Evolutionary conservation across 768 basidiomycete genomes (phyloP).

Genomic region (Daedaleopsis nitida): DNA sequence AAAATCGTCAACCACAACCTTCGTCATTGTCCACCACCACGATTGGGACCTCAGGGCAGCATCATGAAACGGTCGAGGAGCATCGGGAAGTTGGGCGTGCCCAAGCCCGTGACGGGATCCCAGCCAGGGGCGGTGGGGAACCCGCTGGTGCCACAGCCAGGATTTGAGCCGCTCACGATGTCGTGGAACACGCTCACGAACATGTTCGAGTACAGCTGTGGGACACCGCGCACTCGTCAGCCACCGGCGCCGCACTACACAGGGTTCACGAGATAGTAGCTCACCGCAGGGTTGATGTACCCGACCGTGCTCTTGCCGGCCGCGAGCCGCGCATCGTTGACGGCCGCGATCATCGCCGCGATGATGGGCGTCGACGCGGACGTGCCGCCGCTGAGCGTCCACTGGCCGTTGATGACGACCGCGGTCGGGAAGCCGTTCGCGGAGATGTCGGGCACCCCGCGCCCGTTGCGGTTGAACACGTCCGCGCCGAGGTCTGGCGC

Average conservation of each 20-base stretch:
- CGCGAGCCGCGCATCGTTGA: slow-evolving; percentile 41
- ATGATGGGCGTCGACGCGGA: slow-evolving; percentile 38
- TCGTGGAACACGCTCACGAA: slow-evolving; percentile 33
- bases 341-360: slow-evolving; percentile 35
- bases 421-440: slow-evolving; percentile 31
- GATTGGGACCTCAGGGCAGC: slow-evolving; percentile 11
- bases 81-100: slow-evolving; percentile 33
- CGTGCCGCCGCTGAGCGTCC: slow-evolving; percentile 36
- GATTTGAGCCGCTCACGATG: slow-evolving; percentile 35
- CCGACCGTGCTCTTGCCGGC: slow-evolving; percentile 38
- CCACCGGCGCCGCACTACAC: neutral
- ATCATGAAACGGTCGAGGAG: slow-evolving; percentile 15
- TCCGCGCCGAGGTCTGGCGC: slow-evolving; percentile 36
- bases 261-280: slow-evolving; percentile 18
- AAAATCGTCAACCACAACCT: too few relatives aligned
- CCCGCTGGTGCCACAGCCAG: slow-evolving; percentile 38
- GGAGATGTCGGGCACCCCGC: slow-evolving; percentile 36
- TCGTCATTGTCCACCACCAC: too few relatives aligned
- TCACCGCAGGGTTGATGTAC: slow-evolving; percentile 66
- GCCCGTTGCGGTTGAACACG: slow-evolving; percentile 38
- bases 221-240: neutral
- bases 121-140: slow-evolving; percentile 35
- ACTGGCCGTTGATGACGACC: slow-evolving; percentile 33
- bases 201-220: slow-evolving; percentile 22
- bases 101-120: slow-evolving; percentile 39